phyloP scores from a whole-genome alignment of 805 yeast species.

The Suhomyces prunicola region DNA sequence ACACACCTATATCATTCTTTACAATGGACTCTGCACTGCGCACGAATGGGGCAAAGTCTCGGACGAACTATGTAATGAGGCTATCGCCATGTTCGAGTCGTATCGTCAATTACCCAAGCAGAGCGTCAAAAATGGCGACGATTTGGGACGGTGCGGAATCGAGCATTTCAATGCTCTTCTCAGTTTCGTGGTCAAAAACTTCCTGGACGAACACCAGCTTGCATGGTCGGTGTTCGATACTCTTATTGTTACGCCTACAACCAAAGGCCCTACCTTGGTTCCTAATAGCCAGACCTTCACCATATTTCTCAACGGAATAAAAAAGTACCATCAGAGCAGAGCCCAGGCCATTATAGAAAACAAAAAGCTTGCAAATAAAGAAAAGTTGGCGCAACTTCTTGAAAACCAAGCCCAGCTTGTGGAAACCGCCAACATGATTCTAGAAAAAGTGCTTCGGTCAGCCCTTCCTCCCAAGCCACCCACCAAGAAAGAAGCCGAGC shows the following conservation, averaged over 20 bases:
- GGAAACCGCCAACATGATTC: conserved; percentile 24
- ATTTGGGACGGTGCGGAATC: conserved; percentile 13
- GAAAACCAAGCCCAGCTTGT: conserved; percentile 28
- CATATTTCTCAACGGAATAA: conserved; percentile 36
- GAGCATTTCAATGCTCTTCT: conserved; percentile 39
- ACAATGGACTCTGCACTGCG: conserved; percentile 33
- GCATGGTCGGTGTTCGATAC: conserved; percentile 39
- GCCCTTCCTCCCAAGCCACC: conserved; percentile 38
- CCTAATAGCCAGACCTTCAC: conserved; percentile 40
- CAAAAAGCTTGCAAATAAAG: conserved; percentile 12
- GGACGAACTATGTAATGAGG: conserved; percentile 15
- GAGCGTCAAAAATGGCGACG: conserved; percentile 13
- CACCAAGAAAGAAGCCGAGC: conserved; percentile 21
- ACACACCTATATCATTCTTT: conserved; percentile 34
- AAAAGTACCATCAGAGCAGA: conserved; percentile 14
- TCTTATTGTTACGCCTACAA: conserved; percentile 12
- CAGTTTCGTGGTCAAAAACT: conserved; percentile 33
- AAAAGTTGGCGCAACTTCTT: conserved; percentile 21
- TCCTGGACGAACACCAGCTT: conserved; percentile 24
- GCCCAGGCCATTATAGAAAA: conserved; percentile 14
- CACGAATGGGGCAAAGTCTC: conserved; percentile 32
- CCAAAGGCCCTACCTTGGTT: conserved; percentile 8
- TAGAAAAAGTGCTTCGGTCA: conserved; percentile 21
- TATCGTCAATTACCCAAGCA: conserved; percentile 5
- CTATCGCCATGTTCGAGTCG: conserved; percentile 20